A percentile compares a stretch with the other conserved stretches of the same genome.
Conservation (phyloP, 2,329 filamentous ascomycete genomes). For the Nothophaeocryptopus gaeumannii region DNA sequence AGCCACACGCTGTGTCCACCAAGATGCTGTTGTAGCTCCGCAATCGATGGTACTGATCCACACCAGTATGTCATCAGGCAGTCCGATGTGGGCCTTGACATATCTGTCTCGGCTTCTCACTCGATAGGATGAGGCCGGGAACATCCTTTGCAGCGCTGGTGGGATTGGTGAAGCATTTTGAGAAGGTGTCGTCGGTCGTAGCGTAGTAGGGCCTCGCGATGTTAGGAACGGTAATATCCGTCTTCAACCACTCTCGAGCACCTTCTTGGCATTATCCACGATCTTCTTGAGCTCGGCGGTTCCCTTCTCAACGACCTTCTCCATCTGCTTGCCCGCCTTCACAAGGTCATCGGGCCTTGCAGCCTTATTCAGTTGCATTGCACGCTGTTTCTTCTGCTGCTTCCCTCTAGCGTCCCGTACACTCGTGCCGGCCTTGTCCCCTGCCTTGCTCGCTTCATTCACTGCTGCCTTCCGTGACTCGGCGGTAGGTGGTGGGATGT, state of each 20-base stretch:
- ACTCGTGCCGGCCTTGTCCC: slow-evolving; percentile 41
- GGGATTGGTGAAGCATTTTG: too few species aligned
- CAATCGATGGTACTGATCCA: too few species aligned
- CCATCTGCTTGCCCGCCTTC: slow-evolving; percentile 50
- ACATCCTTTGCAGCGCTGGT: too few species aligned
- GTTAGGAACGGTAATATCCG: too few species aligned
- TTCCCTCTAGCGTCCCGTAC: slow-evolving; percentile 45
- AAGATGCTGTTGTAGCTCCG: too few species aligned
- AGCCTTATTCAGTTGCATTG: slow-evolving; percentile 41
- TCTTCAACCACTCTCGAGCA: slow-evolving; percentile 37
- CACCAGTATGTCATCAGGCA: too few species aligned
- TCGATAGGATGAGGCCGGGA: too few species aligned
- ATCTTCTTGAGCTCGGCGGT: slow-evolving; percentile 49
- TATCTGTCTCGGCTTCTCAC: too few species aligned
- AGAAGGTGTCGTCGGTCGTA: too few species aligned
- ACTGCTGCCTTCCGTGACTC: slow-evolving; percentile 43
- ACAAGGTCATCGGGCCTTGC: slow-evolving; percentile 50
- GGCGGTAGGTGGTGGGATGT: slow-evolving; percentile 57
- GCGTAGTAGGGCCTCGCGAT: background rate
- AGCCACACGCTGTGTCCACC: too few species aligned
- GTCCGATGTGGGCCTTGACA: too few species aligned
- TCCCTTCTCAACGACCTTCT: slow-evolving; percentile 51
- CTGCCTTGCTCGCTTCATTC: slow-evolving; percentile 39
- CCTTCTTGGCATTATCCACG: slow-evolving; percentile 48
- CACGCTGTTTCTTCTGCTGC: slow-evolving; percentile 50